Evolutionary conservation across 75 land plant genomes (phyloP).

Genomic region (Sequoiadendron giganteum): DNA sequence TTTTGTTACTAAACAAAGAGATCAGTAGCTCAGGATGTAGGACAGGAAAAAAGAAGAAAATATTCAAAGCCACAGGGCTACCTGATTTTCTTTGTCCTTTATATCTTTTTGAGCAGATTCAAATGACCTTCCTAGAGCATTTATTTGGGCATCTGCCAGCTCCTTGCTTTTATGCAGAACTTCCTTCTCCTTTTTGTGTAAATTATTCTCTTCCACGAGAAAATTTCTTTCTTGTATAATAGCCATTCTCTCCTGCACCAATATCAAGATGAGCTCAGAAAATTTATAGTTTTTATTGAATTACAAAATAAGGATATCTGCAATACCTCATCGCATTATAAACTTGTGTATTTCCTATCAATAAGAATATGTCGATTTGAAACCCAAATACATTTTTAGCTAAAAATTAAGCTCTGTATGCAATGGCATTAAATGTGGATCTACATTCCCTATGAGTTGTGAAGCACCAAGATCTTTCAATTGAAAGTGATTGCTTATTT

Average conservation of each 20-base stretch:
- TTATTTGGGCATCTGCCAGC: constrained; percentile 50
- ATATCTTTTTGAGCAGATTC: constrained; percentile 61
- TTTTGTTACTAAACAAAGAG: not conserved
- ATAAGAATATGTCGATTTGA: not conserved
- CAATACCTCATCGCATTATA: not conserved
- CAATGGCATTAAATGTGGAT: not conserved
- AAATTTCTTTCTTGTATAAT: constrained; percentile 56
- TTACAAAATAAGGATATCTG: not conserved
- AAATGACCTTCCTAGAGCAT: constrained; percentile 42
- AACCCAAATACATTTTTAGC: not conserved
- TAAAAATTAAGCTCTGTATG: not conserved
- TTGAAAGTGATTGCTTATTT: not conserved
- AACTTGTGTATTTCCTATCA: not conserved
- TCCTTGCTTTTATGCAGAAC: constrained; percentile 54
- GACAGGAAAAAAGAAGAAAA: not conserved
- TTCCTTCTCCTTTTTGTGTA: constrained; percentile 45
- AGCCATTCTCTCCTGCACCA: constrained; percentile 60
- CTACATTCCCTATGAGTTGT: not conserved
- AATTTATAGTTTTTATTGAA: not conserved
- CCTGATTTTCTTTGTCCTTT: constrained; percentile 77
- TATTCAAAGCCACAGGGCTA: constrained; percentile 15
- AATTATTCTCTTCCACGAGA: constrained; percentile 50
- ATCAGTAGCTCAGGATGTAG: not conserved
- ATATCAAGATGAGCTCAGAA: not conserved
- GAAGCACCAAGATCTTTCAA: not conserved